Conservation (phyloP, 225 moss, liverwort and hornwort species). For the Climacium dendroides region DNA sequence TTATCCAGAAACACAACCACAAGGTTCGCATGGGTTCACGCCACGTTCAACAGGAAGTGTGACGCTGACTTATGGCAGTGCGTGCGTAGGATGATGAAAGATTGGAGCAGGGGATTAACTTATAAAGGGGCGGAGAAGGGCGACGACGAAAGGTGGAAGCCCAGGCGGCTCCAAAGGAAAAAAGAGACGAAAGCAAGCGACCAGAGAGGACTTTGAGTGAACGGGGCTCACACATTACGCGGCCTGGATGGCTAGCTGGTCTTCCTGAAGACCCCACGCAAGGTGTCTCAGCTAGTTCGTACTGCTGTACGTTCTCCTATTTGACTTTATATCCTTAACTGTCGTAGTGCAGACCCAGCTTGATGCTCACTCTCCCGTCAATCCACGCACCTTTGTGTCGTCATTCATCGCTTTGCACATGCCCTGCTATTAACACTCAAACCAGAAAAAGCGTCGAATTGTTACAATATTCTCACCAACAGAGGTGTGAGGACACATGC, state of each 20-base stretch:
- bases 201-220: conserved; percentile 22
- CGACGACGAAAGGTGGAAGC: conserved; percentile 7
- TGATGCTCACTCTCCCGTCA: background rate
- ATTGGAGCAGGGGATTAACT: background rate
- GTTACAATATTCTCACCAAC: background rate
- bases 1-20: background rate
- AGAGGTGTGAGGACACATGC: background rate
- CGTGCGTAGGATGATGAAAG: background rate
- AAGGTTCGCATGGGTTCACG: background rate
- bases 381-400: background rate
- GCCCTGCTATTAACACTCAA: background rate
- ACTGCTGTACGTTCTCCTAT: background rate
- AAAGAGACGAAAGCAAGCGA: conserved; percentile 25
- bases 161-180: conserved; percentile 24
- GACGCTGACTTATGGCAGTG: conserved; percentile 7
- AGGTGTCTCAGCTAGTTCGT: background rate
- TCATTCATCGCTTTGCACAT: background rate
- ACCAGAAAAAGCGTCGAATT: background rate
- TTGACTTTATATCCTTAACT: conserved; percentile 22
- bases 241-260: background rate
- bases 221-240: background rate
- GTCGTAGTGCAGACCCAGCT: background rate
- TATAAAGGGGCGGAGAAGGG: conserved; percentile 4
- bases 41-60: background rate
- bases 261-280: background rate